phyloP scores from a whole-genome alignment of 805 yeast genomes.

The Pichia pseudocactophila region DNA sequence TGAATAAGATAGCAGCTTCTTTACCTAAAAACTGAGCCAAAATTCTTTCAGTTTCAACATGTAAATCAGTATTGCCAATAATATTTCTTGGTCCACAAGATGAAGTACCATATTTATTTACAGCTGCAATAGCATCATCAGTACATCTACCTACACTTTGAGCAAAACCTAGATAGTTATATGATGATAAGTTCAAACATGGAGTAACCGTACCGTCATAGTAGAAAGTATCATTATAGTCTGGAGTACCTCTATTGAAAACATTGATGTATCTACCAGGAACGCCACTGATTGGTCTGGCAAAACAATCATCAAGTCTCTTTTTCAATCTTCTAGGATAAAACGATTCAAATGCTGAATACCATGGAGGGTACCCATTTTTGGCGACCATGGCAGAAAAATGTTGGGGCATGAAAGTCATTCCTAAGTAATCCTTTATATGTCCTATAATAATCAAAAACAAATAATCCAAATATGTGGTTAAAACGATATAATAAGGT shows the following conservation, averaged over 20 bases:
- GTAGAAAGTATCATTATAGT: slow-evolving; percentile 53
- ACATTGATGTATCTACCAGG: slow-evolving; percentile 89
- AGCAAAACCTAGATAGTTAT: slow-evolving; percentile 94
- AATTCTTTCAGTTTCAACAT: slow-evolving; percentile 60
- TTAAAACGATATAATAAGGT: slow-evolving; percentile 65
- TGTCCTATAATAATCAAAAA: slow-evolving; percentile 85
- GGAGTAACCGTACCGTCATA: slow-evolving; percentile 70
- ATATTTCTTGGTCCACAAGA: slow-evolving; percentile 69
- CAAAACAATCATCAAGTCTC: slow-evolving; percentile 90
- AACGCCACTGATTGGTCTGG: slow-evolving; percentile 93
- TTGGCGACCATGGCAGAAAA: slow-evolving; percentile 61
- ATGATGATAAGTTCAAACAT: slow-evolving; percentile 80
- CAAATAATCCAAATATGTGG: slow-evolving; percentile 81
- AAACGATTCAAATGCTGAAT: slow-evolving; percentile 86
- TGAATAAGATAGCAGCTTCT: slow-evolving; percentile 76
- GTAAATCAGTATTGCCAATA: slow-evolving; percentile 72
- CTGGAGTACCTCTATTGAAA: slow-evolving; percentile 65
- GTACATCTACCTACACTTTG: slow-evolving; percentile 92
- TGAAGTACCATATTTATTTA: slow-evolving; percentile 66
- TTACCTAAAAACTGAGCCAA: slow-evolving; percentile 85
- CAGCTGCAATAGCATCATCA: slow-evolving; percentile 54
- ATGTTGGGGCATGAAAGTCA: slow-evolving; percentile 55
- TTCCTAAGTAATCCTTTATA: slow-evolving; percentile 79
- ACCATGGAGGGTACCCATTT: slow-evolving; percentile 94
- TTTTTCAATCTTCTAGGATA: slow-evolving; percentile 86